Evolutionary conservation across 2,329 filamentous ascomycete species (phyloP).

Genomic region (Hypoxylon sp.): DNA sequence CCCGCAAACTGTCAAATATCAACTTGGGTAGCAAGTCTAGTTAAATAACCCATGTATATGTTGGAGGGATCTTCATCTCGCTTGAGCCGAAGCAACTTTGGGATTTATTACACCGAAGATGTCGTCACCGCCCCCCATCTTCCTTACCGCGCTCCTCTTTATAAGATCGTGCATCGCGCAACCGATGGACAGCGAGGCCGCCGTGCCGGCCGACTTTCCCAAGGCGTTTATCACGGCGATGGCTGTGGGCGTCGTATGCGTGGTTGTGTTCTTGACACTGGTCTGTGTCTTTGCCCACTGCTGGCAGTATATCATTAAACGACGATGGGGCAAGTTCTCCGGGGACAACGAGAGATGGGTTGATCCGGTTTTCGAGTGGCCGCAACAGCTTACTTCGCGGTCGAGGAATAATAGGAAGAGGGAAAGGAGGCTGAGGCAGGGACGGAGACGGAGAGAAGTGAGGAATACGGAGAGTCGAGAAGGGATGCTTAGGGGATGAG

Average conservation of each 20-base stretch:
- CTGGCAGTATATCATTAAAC: constrained; percentile 43
- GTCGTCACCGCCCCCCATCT: not conserved
- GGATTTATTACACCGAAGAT: constrained; percentile 2
- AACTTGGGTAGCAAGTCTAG: not conserved
- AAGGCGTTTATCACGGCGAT: constrained; percentile 40
- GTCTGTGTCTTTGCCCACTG: constrained; percentile 47
- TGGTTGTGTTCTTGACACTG: constrained; percentile 31
- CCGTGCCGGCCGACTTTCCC: constrained; percentile 31
- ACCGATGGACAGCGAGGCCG: not conserved
- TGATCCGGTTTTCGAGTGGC: constrained; percentile 35
- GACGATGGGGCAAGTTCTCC: not conserved
- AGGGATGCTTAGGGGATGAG: constrained; percentile 19
- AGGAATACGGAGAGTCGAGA: not conserved
- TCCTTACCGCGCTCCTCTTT: constrained; percentile 6
- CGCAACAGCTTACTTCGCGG: constrained; percentile 23
- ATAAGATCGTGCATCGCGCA: constrained; percentile 1
- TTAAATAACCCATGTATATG: not conserved
- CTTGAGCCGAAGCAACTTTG: not conserved
- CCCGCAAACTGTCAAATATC: not conserved
- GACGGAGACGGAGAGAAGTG: constrained; percentile 1
- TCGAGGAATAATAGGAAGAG: constrained; percentile 24
- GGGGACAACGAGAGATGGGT: constrained; percentile 25
- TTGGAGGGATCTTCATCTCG: not conserved
- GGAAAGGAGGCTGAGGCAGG: constrained; percentile 4
- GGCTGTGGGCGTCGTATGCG: constrained; percentile 32